Evolutionary conservation across 768 basidiomycete genomes (phyloP), one percentile per base, ranked within the genome.

Genomic region (Myochromella boudieri): DNA sequence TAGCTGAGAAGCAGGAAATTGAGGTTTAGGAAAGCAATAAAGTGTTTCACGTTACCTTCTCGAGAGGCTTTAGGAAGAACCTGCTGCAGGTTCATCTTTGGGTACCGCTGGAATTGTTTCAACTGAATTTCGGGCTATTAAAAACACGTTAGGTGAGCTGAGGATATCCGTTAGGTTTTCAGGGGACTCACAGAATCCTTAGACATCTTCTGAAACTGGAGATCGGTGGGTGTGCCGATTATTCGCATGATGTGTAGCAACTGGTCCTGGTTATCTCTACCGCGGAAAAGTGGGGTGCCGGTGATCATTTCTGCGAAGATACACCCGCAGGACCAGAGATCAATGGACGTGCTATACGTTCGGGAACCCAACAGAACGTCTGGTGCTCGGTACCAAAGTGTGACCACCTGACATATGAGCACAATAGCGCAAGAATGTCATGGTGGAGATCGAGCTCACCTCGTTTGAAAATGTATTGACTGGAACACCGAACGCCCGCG

Each of bases 221-320:
- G 78, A 40, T 97, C 92, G 47, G 88, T 85, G 2, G 97, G 97
- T 0, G 95, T 98, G 11, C 97, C 97, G 49, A 98, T 82, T 39
- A 98, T 91, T 59, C 94, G 81, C 85, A 98, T 95, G 62, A 99
- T 99, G 59, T 95, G 93, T 36, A 93, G 76, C n/a, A 99, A 74
- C 63, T 99, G 97, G 65, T 99, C 97, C 55, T 94, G 88, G 60
- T 97, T 97, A 65, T 98, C 97, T 52, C 95, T 76, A 17, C 97
- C 97, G 54, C 95, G 79, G 77, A 99, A 99, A 22, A 99, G 78
- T 21, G 97, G 97, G 4, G 94, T 87, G 1, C 97, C 97, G 15
- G 91, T 86, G 49, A 99, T 98, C 95, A 99, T 98, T 69, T 99
- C 97, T 15, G 97, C 95, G 64, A 99, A 97, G 62, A 99, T 99